A percentile compares a stretch with the other conserved stretches of the same genome.
Conservation (phyloP, 2,329 filamentous ascomycete genomes). For the Aspergillus neotritici region DNA sequence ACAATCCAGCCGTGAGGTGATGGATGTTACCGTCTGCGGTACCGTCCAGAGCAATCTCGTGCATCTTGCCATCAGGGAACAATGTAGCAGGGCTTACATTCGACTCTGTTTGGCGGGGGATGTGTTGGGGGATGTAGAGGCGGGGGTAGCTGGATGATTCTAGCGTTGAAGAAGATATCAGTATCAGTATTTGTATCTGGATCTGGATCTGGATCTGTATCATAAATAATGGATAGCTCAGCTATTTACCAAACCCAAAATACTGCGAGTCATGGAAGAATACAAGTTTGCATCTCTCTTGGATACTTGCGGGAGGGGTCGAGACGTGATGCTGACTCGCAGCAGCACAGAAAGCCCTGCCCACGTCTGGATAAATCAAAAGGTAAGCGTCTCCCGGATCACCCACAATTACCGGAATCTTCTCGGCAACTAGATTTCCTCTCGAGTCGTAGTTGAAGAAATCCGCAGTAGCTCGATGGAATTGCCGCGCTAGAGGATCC, state of each 20-base stretch:
- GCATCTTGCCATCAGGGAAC: slow-evolving; percentile 20
- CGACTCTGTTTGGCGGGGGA: slow-evolving; percentile 17
- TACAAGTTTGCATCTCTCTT: slow-evolving; percentile 20
- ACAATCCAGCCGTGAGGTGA: background rate
- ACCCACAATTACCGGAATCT: slow-evolving; percentile 18
- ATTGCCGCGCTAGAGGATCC: slow-evolving; percentile 10
- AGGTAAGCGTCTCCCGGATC: slow-evolving; percentile 20
- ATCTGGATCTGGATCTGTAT: slow-evolving; percentile 10
- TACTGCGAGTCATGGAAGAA: slow-evolving; percentile 24
- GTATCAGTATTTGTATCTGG: slow-evolving; percentile 11
- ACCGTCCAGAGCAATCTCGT: slow-evolving; percentile 22
- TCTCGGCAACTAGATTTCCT: slow-evolving; percentile 15
- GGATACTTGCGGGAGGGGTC: slow-evolving; percentile 7
- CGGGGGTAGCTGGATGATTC: slow-evolving; percentile 18
- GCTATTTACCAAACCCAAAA: slow-evolving; percentile 22
- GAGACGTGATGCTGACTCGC: slow-evolving; percentile 5
- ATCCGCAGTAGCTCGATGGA: slow-evolving; percentile 20
- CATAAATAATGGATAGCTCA: slow-evolving; percentile 1
- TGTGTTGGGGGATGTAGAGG: slow-evolving; percentile 17
- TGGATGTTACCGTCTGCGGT: slow-evolving; percentile 19
- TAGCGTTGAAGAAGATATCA: slow-evolving; percentile 9
- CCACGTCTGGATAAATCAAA: slow-evolving; percentile 16
- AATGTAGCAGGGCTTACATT: slow-evolving; percentile 22
- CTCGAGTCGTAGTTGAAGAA: slow-evolving; percentile 15
- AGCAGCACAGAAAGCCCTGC: slow-evolving; percentile 18